These are phyloP conservation scores for Auriscalpium microsporum DNA, from an alignment of 768 basidiomycete genomes.

Conservation along the genomic window DNA sequence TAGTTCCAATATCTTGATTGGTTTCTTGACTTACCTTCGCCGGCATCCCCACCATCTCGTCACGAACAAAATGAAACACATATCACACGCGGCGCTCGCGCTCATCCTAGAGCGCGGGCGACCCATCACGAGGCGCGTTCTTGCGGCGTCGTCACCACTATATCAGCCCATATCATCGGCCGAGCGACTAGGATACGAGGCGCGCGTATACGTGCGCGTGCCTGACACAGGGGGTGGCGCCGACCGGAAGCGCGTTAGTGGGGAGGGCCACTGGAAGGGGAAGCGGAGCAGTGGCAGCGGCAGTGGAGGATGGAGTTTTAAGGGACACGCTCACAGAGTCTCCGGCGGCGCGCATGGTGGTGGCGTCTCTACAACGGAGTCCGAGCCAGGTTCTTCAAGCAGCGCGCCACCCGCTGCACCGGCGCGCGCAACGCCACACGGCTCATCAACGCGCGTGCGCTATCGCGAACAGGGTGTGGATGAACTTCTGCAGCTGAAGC, in stretches of 20 bases:
- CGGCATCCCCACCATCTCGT: slow-evolving; percentile 36
- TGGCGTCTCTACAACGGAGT: slow-evolving; percentile 24
- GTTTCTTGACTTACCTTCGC: slow-evolving; percentile 63
- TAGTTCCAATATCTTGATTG: slow-evolving; percentile 85
- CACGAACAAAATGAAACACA: slow-evolving; percentile 34
- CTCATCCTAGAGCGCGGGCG: slow-evolving; percentile 74
- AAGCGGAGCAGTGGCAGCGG: slow-evolving; percentile 13
- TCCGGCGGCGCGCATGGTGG: background rate
- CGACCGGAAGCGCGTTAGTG: slow-evolving; percentile 37
- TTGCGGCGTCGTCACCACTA: slow-evolving; percentile 75
- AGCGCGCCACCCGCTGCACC: slow-evolving; percentile 12
- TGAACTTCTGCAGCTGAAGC: slow-evolving; percentile 86
- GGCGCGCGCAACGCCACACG: slow-evolving; percentile 8
- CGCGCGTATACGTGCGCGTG: slow-evolving; percentile 60
- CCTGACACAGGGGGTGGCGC: slow-evolving; percentile 59
- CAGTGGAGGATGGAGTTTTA: slow-evolving; percentile 9
- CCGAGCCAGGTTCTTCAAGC: slow-evolving; percentile 19
- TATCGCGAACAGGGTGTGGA: slow-evolving; percentile 93
- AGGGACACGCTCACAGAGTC: slow-evolving; percentile 17
- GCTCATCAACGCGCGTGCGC: slow-evolving; percentile 35
- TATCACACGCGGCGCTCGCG: slow-evolving; percentile 72
- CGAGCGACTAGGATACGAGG: slow-evolving; percentile 65
- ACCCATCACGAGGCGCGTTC: slow-evolving; percentile 61
- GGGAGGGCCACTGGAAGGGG: slow-evolving; percentile 18
- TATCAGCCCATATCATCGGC: slow-evolving; percentile 77